phyloP scores from a whole-genome alignment of 2,329 filamentous ascomycete species.

The Fusarium sp. region DNA sequence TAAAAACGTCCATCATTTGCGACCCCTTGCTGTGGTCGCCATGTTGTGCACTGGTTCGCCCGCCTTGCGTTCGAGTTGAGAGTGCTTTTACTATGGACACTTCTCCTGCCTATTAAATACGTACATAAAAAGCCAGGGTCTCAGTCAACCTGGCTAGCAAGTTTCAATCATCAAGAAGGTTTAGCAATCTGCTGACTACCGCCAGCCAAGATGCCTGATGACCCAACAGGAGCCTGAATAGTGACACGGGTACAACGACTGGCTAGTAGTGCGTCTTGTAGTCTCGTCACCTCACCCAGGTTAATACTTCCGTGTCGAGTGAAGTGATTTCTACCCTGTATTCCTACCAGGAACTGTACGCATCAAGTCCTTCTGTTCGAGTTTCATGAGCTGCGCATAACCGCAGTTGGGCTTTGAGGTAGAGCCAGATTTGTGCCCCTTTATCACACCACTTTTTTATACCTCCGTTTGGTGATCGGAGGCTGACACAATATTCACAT shows the following conservation, averaged over 20 bases:
- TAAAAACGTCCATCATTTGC: neutral
- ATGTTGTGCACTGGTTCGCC: neutral
- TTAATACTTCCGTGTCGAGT: neutral
- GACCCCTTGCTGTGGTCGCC: neutral
- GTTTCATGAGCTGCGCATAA: slow-evolving; percentile 6
- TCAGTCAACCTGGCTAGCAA: too few relatives aligned
- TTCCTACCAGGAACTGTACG: neutral
- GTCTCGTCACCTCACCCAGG: neutral
- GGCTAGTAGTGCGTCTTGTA: neutral
- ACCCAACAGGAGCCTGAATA: slow-evolving; percentile 15
- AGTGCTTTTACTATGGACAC: too few relatives aligned
- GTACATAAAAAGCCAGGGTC: neutral
- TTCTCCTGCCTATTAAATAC: neutral
- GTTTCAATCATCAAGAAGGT: too few relatives aligned
- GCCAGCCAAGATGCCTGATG: slow-evolving; percentile 6
- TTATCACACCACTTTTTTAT: neutral
- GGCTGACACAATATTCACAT: neutral
- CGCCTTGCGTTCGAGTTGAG: neutral
- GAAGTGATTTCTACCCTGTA: neutral
- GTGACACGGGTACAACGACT: slow-evolving; percentile 15
- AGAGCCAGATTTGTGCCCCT: neutral
- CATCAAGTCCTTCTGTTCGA: slow-evolving; percentile 4
- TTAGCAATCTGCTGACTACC: neutral
- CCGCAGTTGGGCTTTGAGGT: neutral
- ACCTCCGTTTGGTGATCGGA: neutral